Conservation (phyloP, 2,329 filamentous ascomycete genomes). For the Botrytis medusae region DNA sequence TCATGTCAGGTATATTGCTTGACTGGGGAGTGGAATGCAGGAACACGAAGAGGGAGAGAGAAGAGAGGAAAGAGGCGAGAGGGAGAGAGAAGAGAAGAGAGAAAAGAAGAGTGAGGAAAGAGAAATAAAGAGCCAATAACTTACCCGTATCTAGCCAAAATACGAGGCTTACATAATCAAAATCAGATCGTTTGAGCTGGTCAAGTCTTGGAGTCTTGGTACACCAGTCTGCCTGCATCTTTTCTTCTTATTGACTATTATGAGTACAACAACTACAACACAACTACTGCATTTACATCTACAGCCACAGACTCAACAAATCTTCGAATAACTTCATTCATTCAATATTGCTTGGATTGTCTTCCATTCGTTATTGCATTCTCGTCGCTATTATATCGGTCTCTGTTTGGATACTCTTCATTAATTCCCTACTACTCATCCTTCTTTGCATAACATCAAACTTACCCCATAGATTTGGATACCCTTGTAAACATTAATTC, state of each 20-base stretch:
- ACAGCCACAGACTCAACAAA: neutral
- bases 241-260: neutral
- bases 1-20: neutral
- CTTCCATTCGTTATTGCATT: neutral
- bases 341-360: neutral
- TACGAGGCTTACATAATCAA: slow-evolving; percentile 1
- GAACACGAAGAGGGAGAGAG: slow-evolving; percentile 11
- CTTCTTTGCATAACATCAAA: neutral
- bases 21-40: slow-evolving; percentile 20
- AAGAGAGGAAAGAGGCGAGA: neutral
- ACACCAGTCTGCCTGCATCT: neutral
- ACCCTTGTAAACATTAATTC: slow-evolving; percentile 7
- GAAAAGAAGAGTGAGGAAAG: neutral
- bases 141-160: neutral
- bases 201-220: neutral
- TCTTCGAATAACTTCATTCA: slow-evolving; percentile 10
- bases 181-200: neutral
- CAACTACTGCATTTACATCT: neutral
- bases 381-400: neutral
- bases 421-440: neutral
- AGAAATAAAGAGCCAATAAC: neutral
- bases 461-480: neutral
- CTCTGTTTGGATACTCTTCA: neutral
- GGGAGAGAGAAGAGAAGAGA: neutral
- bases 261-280: neutral